These are phyloP conservation scores for Leccinum truebloodii DNA, from an alignment of 768 basidiomycete species.

Conservation along the genomic window DNA sequence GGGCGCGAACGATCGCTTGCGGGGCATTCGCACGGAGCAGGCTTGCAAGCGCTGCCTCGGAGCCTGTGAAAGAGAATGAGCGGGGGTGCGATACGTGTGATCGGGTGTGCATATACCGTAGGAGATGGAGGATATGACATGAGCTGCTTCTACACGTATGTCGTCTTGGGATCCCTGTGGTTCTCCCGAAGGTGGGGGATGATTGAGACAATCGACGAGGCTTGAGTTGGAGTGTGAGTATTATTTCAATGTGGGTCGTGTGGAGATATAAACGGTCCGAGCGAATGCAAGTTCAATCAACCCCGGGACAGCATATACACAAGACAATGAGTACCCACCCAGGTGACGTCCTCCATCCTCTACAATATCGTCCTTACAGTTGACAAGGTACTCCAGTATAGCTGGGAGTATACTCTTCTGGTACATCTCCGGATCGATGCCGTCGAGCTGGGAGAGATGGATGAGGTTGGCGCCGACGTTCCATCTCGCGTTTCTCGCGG, in stretches of 20 bases:
- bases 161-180: constrained; percentile 46
- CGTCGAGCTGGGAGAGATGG: too few relatives aligned
- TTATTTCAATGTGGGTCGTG: not conserved
- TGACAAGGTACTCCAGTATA: too few relatives aligned
- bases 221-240: constrained; percentile 35
- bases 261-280: not conserved
- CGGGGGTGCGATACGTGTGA: not conserved
- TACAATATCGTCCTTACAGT: too few relatives aligned
- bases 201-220: constrained; percentile 61
- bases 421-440: too few relatives aligned
- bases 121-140: constrained; percentile 71
- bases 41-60: constrained; percentile 57
- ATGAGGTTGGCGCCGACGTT: too few relatives aligned
- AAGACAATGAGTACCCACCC: too few relatives aligned
- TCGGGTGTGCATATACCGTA: constrained; percentile 46
- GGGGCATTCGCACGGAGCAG: constrained; percentile 60
- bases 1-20: constrained; percentile 60
- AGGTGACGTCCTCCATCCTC: too few relatives aligned
- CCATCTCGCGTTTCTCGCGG: too few relatives aligned
- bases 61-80: constrained; percentile 43
- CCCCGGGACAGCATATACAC: too few relatives aligned
- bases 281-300: too few relatives aligned
- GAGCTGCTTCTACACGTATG: constrained; percentile 70
- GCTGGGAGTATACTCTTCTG: too few relatives aligned
- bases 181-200: constrained; percentile 34